Percentiles rank a stretch among this genome's conserved stretches.
phyloP scores from a whole-genome alignment of 257 asterid species.

The Nicotiana knightiana region DNA sequence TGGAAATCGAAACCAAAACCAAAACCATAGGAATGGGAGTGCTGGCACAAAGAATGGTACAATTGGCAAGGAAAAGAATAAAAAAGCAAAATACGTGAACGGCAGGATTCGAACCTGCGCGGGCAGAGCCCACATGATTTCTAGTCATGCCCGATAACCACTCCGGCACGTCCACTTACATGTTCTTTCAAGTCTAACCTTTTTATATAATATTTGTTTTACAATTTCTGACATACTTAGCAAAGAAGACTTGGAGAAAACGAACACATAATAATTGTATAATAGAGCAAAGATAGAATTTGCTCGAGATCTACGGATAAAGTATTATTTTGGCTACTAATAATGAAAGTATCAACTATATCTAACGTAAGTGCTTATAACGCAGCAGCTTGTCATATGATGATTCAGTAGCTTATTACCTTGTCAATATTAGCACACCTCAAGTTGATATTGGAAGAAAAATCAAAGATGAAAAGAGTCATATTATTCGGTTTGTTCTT shows the following conservation, averaged over 20 bases:
- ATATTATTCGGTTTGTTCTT: not conserved
- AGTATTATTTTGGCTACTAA: not conserved
- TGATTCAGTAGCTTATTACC: no score
- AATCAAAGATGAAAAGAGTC: no score
- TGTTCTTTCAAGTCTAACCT: no score
- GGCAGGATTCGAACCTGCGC: conserved; percentile 99
- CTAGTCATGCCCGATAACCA: conserved; percentile 99
- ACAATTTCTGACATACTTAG: no score
- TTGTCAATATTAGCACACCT: no score
- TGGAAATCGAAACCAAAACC: not conserved
- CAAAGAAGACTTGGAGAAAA: not conserved
- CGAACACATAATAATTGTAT: not conserved
- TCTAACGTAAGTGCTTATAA: no score
- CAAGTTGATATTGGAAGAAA: no score
- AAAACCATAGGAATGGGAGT: not conserved
- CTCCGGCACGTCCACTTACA: conserved; percentile 93
- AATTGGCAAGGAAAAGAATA: not conserved
- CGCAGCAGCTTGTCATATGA: no score
- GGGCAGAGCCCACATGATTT: conserved; percentile 99
- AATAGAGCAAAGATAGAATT: not conserved
- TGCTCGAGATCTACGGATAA: not conserved
- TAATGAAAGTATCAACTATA: not conserved
- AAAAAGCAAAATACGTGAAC: conserved; percentile 44
- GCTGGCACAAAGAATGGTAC: not conserved
- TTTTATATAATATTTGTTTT: no score